These are phyloP conservation scores for Solanum chmielewskii DNA, from an alignment of 257 asterid species.

Conservation along the genomic window DNA sequence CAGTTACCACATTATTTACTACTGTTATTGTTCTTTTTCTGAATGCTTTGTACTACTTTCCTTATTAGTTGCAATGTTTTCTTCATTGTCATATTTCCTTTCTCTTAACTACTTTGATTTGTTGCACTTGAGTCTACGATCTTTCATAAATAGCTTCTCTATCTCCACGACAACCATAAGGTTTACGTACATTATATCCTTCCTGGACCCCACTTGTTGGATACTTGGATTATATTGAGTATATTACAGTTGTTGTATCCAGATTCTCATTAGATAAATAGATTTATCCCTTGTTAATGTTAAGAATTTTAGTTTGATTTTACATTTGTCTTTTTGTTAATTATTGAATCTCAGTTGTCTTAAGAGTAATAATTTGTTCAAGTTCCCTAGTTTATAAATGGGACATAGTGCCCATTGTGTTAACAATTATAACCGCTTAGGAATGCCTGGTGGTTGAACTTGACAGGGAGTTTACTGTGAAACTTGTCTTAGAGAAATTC, in stretches of 20 bases:
- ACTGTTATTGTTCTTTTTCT: not conserved
- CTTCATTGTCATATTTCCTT: not conserved
- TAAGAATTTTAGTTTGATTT: not conserved
- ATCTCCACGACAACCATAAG: too few relatives aligned
- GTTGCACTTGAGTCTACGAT: not conserved
- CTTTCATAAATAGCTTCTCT: not conserved
- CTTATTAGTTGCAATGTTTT: not conserved
- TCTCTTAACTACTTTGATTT: not conserved
- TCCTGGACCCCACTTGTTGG: not conserved
- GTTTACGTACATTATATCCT: not conserved
- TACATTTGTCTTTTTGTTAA: not conserved
- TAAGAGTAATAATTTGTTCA: not conserved
- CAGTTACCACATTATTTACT: not conserved
- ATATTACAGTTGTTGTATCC: not conserved
- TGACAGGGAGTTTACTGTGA: not conserved
- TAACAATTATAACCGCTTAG: not conserved
- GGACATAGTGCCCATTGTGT: not conserved
- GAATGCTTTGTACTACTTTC: not conserved
- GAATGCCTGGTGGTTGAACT: not conserved
- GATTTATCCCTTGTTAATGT: not conserved
- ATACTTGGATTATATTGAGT: not conserved
- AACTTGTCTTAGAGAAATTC: not conserved
- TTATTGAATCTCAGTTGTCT: not conserved
- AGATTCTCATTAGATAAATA: not conserved
- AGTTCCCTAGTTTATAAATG: not conserved